Evolutionary conservation across 2,329 filamentous ascomycete species (phyloP), one percentile per base, ranked within the genome.

Genomic region (Cadophora luteo-olivacea): DNA sequence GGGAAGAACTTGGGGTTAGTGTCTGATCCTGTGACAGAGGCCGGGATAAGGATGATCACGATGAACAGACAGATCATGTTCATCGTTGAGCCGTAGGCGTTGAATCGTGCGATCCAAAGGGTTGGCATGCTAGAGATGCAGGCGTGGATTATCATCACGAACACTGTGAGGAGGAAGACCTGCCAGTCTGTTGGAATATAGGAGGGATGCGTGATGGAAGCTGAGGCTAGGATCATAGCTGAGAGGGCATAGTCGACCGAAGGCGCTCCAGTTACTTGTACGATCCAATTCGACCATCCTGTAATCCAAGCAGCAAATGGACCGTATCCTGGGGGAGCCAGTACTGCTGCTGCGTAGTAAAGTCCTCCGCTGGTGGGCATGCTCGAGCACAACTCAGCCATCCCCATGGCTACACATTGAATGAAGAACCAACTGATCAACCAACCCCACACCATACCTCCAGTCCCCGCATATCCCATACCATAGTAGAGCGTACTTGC

Each of bases 401-500:
- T 89, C 24, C 85, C 86, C 79, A 88, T 84, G 9, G 91, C 90
- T 66, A 92, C 86, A 77, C 87, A 89, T 76, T 92, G 86, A 49
- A 93, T 91, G 51, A 92, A 92, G 5, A 89, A 73, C 85, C 92
- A 91, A 61, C 89, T 89, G 57, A 93, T 82, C 33, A 92, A 80
- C 91, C 91, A 93, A 5, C 91, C 91, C 91, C 91, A 93, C 1
- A 89, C 89, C 89, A 92, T 91, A 29, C 89, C 88, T 68, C 82
- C 85, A 0, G 84, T 86, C 4, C 86, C 83, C 25, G 84, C 84
- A 76, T 87, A 87, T 48, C 85, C 85, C 83, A 89, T 87, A 72
- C 90, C 90, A 83, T 92, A 93, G 75, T 85, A 90, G 71, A 93
- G 79, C 0, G 91, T 93, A 71, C 86, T 89, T 0, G 90, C 91